Evolutionary conservation across 139 green algal species (phyloP), one percentile per base, ranked within the genome.

Genomic region (Trebouxia sp.): DNA sequence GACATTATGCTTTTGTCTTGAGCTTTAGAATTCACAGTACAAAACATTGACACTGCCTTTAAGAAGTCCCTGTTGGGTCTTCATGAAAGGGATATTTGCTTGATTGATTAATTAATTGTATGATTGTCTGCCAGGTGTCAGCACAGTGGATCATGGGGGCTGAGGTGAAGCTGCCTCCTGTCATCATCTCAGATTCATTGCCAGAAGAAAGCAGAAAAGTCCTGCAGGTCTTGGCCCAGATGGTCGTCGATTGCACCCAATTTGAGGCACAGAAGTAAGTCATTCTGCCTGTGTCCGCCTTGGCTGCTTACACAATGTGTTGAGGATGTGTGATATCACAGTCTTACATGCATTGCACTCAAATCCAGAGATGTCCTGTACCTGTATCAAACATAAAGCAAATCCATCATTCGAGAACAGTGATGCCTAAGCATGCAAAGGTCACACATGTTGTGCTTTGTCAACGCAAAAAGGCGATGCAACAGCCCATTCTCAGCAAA

Each of bases 151-250:
- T 72, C 50, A 72, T 48, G 37, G 75, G 75, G 3, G 53, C 38
- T 38, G 41, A 47, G 38, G 82, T 86, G 80, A 56, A 76, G 74
- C 76, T 90, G 50, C 80, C 79, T 10, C 62, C 86, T 37, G 55
- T 90, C 42, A 80, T 67, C 43, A 76, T 86, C 28, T 32, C 48
- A 51, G 65, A 70, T 17, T 8, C 22, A 11, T 14, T 78, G 9
- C 38, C n/a, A 42, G 39, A 39, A 53, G 58, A 30, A 12, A 38
- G 65, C 41, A 53, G 58, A 6, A 12, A 51, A 10, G 50, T 20
- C 35, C 41, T 77, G 17, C 50, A 17, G 6, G 22, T 26, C 15
- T 53, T 87, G 45, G 53, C 76, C 48, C 45, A 80, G 30, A 72
- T 87, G 65, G 75, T 87, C 5, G 9, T 28, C 4, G 79, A 82